Evolutionary conservation across 1,139 yeast species (phyloP).

Genomic region (Eremothecium gossypii): DNA sequence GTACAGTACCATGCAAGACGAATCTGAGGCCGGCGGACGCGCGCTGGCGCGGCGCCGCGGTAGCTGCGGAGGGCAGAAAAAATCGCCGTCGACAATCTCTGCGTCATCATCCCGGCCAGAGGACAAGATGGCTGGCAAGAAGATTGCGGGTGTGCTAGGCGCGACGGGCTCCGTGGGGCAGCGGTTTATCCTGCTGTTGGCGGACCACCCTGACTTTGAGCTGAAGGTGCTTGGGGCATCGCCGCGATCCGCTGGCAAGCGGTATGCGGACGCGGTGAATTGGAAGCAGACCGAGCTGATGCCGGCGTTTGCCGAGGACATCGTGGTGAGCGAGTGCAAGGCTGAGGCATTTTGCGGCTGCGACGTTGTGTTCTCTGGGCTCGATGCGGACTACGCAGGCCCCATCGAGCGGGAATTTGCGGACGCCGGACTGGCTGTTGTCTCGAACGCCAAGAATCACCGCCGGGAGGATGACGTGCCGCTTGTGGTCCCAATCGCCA

Average conservation of each 20-base stretch:
- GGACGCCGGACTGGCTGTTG: conserved; percentile 71
- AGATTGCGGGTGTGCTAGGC: conserved; percentile 74
- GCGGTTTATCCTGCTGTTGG: conserved; percentile 75
- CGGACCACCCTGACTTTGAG: conserved; percentile 86
- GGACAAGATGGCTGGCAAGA: conserved; percentile 19
- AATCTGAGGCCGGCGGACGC: no score
- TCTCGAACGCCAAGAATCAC: conserved; percentile 94
- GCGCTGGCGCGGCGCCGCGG: no score
- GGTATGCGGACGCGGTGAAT: conserved; percentile 72
- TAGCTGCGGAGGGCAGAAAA: no score
- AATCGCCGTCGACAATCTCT: no score
- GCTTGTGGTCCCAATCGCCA: conserved; percentile 87
- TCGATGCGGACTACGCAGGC: conserved; percentile 92
- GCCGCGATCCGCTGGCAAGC: conserved; percentile 84
- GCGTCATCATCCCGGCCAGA: no score
- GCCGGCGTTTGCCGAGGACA: conserved; percentile 56
- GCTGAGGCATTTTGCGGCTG: conserved; percentile 73
- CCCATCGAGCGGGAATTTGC: conserved; percentile 78
- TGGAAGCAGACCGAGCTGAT: conserved; percentile 91
- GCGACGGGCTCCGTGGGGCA: conserved; percentile 99
- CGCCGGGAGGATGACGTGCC: conserved; percentile 87
- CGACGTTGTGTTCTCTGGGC: conserved; percentile 90
- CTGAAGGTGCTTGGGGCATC: conserved; percentile 87
- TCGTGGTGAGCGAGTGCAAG: conserved; percentile 69
- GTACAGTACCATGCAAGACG: no score